Base-by-base conservation (phyloP, 441 rosid species). In the Melastoma candidum region DNA sequence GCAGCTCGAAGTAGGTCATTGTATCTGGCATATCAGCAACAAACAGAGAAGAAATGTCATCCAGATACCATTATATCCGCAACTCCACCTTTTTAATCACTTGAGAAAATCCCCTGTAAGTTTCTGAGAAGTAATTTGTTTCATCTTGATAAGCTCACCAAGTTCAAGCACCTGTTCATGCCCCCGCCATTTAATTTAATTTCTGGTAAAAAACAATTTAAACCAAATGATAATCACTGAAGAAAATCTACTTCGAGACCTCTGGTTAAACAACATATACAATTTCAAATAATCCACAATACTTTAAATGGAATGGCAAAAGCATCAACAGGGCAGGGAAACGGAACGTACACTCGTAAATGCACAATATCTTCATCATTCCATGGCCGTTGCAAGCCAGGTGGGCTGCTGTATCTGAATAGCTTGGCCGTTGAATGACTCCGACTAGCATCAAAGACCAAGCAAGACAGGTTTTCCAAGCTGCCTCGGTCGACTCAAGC, bases 1-100 rank as follows among this genome's bases (percentile, higher is more conserved):
- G 85, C 98, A 25, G 96, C 71, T 68, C 81, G 82, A 63, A 90
- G 88, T 67, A 77, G 84, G 59, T 53, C 78, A 70, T 78, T 74
- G 67, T 83, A 85, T 77, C 98, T 90, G 66, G 41, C 51, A 65
- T 29, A 50, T 27, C 25, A 52, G 22, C 26, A 13, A 13, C 39
- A 60, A 5, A 51, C 10, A 51, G 3, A 43, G 47, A 54, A 13
- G 12, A 66, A 3, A 49, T 0, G 45, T 48, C 22, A 24, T 1
- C 43, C 17, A 32, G 12, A 0, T 5, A 45, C 12, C 12, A 24
- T 32, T 65, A 48, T 26, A 14, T 17, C 47, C 11, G 9, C 36
- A 7, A 1, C 51, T 25, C 25, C 71, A 90, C 96, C 96, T 74
- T 60, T 77, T 90, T 54, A 85, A 72, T 64, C 85, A 77, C 65